Percentiles rank a stretch among this genome's conserved stretches.
These are phyloP conservation scores for Alternaria hordeiaustralica DNA, from an alignment of 2,329 filamentous ascomycete species.

Conservation along the genomic window DNA sequence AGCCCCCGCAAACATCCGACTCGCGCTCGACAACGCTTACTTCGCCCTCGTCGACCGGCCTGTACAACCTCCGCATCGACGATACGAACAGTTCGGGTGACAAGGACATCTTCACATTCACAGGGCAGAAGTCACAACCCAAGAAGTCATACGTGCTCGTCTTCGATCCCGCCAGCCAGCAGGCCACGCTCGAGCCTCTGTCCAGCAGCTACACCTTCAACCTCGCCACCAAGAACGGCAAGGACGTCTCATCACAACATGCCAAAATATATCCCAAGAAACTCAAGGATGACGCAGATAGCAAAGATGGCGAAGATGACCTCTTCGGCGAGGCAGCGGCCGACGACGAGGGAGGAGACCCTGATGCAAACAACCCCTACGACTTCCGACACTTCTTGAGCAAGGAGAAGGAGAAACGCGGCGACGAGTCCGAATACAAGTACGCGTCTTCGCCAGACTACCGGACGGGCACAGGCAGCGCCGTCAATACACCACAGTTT, in stretches of 20 bases:
- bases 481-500: constrained; percentile 39
- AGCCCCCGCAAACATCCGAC: constrained; percentile 45
- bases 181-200: constrained; percentile 81
- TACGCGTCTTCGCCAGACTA: constrained; percentile 39
- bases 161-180: constrained; percentile 76
- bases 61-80: constrained; percentile 39
- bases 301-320: constrained; percentile 39
- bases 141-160: constrained; percentile 63
- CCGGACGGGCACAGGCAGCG: constrained; percentile 36
- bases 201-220: constrained; percentile 90
- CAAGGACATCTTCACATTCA: constrained; percentile 50
- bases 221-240: constrained; percentile 70
- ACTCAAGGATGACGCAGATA: constrained; percentile 27
- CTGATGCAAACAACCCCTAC: constrained; percentile 56
- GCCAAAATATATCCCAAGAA: constrained; percentile 63
- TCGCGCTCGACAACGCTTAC: constrained; percentile 38
- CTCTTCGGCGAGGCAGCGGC: constrained; percentile 34
- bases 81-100: constrained; percentile 35
- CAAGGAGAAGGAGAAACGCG: constrained; percentile 38
- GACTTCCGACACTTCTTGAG: constrained; percentile 57
- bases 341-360: constrained; percentile 45
- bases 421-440: constrained; percentile 40
- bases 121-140: constrained; percentile 42
- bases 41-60: constrained; percentile 26
- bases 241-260: constrained; percentile 70